phyloP scores from a whole-genome alignment of 1,284 basidiomycete species.

The Cryptococcus sp. region DNA sequence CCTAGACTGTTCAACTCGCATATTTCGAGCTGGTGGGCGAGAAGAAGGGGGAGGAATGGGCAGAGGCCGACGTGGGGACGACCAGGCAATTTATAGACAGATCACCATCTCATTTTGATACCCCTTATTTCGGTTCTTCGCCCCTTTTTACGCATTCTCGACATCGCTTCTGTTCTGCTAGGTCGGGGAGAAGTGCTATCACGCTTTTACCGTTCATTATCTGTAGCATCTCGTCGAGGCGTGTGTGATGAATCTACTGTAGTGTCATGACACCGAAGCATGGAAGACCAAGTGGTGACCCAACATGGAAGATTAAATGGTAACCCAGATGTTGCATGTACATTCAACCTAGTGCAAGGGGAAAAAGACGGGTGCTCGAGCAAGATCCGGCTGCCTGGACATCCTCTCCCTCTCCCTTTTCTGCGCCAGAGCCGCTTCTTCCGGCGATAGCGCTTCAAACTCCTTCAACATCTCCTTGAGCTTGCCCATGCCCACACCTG shows the following conservation, averaged over 20 bases:
- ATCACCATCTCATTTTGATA: too few relatives aligned
- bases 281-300: too few relatives aligned
- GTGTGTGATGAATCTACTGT: slow-evolving; percentile 1
- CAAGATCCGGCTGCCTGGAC: neutral
- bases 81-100: neutral
- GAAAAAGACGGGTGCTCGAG: neutral
- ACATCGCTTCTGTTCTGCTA: too few relatives aligned
- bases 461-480: slow-evolving; percentile 44
- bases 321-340: too few relatives aligned
- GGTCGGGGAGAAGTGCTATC: too few relatives aligned
- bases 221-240: slow-evolving; percentile 4
- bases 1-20: slow-evolving; percentile 28
- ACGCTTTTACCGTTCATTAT: neutral
- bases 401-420: slow-evolving; percentile 1
- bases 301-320: too few relatives aligned
- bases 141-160: too few relatives aligned
- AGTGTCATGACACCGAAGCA: too few relatives aligned
- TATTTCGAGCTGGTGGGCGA: too few relatives aligned
- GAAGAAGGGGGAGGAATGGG: too few relatives aligned
- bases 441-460: slow-evolving; percentile 29
- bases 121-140: too few relatives aligned
- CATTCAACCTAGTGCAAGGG: neutral
- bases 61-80: neutral
- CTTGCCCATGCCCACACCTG: slow-evolving; percentile 40
- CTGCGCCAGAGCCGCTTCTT: slow-evolving; percentile 10